These are phyloP conservation scores for Microcera coccophila DNA, from an alignment of 2,329 filamentous ascomycete species.

Conservation along the genomic window DNA sequence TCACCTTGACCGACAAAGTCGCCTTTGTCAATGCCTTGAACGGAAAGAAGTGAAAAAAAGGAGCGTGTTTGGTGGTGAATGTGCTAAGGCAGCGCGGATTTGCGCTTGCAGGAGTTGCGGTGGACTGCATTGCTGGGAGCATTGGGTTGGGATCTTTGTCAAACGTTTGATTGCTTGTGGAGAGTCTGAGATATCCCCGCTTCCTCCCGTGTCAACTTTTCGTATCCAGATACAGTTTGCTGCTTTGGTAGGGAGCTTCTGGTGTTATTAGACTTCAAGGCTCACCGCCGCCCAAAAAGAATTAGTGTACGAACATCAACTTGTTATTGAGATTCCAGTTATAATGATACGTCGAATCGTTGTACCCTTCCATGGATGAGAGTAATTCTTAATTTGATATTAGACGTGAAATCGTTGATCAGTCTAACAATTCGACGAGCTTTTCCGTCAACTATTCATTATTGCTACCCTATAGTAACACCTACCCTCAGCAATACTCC, in stretches of 20 bases:
- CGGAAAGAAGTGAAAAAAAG: constrained; percentile 30
- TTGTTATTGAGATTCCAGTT: too few relatives aligned
- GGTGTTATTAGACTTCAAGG: background rate
- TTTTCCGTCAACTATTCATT: too few relatives aligned
- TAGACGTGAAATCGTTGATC: too few relatives aligned
- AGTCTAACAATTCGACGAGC: too few relatives aligned
- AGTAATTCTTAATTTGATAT: too few relatives aligned
- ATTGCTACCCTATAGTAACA: too few relatives aligned
- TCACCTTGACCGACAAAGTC: constrained; percentile 78
- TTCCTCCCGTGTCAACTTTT: background rate
- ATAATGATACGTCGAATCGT: too few relatives aligned
- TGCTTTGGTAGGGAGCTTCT: background rate
- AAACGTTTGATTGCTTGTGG: background rate
- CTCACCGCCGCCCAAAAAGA: too few relatives aligned
- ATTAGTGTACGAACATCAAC: too few relatives aligned
- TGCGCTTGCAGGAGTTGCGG: background rate
- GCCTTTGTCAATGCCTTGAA: constrained; percentile 71
- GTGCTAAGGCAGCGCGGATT: background rate
- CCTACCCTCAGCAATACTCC: constrained; percentile 75
- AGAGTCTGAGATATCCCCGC: background rate
- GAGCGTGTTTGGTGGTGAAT: constrained; percentile 13
- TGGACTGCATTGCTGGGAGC: constrained; percentile 22
- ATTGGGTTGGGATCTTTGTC: background rate
- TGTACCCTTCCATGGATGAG: too few relatives aligned
- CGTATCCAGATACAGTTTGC: background rate